phyloP scores from a whole-genome alignment of 148 eudicot genomes.

The Dianthus caryophyllus region DNA sequence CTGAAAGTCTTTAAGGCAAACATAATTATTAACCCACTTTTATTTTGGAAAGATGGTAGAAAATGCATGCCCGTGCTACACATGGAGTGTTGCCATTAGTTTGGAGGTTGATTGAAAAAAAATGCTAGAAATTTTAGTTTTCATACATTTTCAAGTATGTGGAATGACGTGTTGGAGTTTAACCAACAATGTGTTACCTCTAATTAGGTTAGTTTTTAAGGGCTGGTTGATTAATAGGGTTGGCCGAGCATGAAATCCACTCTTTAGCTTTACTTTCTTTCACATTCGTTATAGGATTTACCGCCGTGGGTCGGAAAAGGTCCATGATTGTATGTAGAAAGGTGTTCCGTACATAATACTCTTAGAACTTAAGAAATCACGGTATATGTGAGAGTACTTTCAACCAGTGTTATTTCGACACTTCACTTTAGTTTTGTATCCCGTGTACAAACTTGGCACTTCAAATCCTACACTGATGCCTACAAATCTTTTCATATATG shows the following conservation, averaged over 20 bases:
- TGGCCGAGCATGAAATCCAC: conserved; percentile 1
- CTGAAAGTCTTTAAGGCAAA: neutral
- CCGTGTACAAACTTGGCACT: too few relatives aligned
- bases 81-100: conserved; percentile 16
- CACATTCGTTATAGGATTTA: neutral
- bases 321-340: too few relatives aligned
- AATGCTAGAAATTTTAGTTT: neutral
- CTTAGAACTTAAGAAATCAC: too few relatives aligned
- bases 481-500: too few relatives aligned
- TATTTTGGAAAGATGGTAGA: neutral
- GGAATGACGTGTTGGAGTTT: conserved; percentile 8
- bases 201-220: conserved; percentile 10
- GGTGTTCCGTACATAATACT: too few relatives aligned
- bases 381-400: too few relatives aligned
- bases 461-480: too few relatives aligned
- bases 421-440: too few relatives aligned
- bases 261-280: neutral
- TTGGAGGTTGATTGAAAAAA: conserved; percentile 18
- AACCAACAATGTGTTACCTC: conserved; percentile 8
- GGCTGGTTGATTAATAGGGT: conserved; percentile 13
- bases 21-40: neutral
- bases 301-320: too few relatives aligned
- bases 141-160: neutral
- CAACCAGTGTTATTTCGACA: too few relatives aligned
- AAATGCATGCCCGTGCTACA: neutral